Evolutionary conservation across 345 rosid species (phyloP), one percentile per base, ranked within the genome.

Genomic region (Salix exigua): DNA sequence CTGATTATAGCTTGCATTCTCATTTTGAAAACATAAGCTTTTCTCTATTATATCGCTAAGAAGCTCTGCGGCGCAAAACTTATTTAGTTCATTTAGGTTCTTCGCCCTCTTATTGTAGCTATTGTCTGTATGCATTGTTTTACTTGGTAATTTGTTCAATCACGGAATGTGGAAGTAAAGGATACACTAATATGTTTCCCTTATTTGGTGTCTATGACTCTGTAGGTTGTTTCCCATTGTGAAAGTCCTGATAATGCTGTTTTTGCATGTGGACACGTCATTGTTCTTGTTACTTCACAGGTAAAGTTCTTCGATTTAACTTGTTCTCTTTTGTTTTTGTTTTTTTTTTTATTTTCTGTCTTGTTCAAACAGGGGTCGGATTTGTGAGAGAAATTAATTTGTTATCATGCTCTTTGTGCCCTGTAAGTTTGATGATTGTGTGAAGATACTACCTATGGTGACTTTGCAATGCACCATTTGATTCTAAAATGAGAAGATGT

Each of bases 251-350:
- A 81, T 82, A 82, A 68, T 85, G 81, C 89, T 25, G 85, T 87
- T 72, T 93, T 92, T 82, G 97, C 97, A 19, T 83, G 88, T 79
- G 91, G 89, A 67, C 80, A 92, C 38, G 94, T 92, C 72, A 87
- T 92, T 71, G 91, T 91, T 81, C 84, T 84, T 25, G 90, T 96
- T 75, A 79, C 90, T 44, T 90, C 97, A 14, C 87, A 93, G 97
- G 99, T 96, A 87, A 58, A 26, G 30, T 35, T 63, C 40, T 26
- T 64, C 12, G 6, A 28, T 17, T 31, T 35, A 16, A 18, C 65
- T 17, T 40, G 14, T 7, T 30, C 35, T 38, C 60, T 19, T 48
- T 30, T 19, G 21, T 28, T 38, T 71, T 31, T 30, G 9, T 19
- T 26, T 26, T 69, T 1, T 14, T 35, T 18, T 2, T 17, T 23